Evolutionary conservation across 495 filamentous ascomycete species (phyloP).

Genomic region (Neurospora intermedia): DNA sequence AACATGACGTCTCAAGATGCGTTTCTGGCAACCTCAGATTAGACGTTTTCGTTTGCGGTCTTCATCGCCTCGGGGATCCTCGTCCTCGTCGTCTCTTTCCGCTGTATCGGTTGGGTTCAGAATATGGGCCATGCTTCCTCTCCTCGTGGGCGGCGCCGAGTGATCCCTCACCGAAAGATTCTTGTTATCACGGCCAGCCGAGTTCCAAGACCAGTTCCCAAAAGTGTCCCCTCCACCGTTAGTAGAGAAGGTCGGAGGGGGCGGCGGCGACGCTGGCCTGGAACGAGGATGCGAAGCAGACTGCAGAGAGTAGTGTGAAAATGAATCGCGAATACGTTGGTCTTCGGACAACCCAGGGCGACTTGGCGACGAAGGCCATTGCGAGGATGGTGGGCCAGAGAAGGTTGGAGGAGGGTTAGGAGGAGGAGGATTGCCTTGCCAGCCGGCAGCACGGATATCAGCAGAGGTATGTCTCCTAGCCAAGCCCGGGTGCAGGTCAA

Average conservation of each 20-base stretch:
- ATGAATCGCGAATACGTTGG: conserved; percentile 69
- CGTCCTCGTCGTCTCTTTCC: conserved; percentile 35
- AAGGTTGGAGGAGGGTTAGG: conserved; percentile 35
- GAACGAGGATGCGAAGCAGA: conserved; percentile 45
- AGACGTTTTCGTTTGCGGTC: conserved; percentile 77
- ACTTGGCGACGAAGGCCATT: conserved; percentile 82
- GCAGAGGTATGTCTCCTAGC: conserved; percentile 87
- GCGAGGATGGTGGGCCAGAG: conserved; percentile 58
- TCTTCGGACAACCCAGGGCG: conserved; percentile 52
- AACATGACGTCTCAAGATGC: not conserved
- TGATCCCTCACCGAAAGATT: conserved; percentile 38
- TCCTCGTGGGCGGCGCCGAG: conserved; percentile 44
- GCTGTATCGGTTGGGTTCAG: conserved; percentile 57
- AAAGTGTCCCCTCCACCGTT: conserved; percentile 39
- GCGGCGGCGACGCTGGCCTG: conserved; percentile 62
- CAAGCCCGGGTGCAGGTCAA: conserved; percentile 65
- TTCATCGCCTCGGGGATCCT: conserved; percentile 35
- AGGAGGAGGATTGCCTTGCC: conserved; percentile 59
- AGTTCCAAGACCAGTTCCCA: conserved; percentile 45
- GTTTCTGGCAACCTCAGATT: conserved; percentile 19
- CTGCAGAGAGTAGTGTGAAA: conserved; percentile 73
- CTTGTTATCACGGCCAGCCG: conserved; percentile 31
- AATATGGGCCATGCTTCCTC: conserved; percentile 51
- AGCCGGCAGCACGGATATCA: conserved; percentile 84
- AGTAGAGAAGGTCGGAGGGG: conserved; percentile 25